phyloP scores from a whole-genome alignment of 805 yeast species.

The Cyberlindnera nakhonratchasimensis region DNA sequence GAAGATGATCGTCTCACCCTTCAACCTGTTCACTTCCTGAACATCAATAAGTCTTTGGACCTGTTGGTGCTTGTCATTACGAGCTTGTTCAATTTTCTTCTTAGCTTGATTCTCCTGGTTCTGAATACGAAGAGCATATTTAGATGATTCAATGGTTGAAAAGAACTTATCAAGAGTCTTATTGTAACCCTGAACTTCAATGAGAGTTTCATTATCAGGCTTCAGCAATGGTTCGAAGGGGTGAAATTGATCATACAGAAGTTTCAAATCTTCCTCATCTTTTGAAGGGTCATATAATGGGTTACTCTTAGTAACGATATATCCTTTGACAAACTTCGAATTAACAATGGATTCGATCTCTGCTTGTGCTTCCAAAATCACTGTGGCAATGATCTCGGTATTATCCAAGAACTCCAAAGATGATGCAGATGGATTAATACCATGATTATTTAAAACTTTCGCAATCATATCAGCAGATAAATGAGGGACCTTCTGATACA shows the following conservation, averaged over 20 bases:
- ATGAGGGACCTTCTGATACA: conserved; percentile 66
- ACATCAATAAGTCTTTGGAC: conserved; percentile 60
- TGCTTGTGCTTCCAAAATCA: conserved; percentile 46
- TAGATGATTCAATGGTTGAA: conserved; percentile 80
- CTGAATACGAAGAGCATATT: conserved; percentile 68
- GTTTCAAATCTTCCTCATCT: conserved; percentile 42
- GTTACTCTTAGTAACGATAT: conserved; percentile 60
- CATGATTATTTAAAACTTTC: conserved; percentile 45
- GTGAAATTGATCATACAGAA: conserved; percentile 61
- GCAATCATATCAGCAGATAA: conserved; percentile 77
- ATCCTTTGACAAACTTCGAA: conserved; percentile 47
- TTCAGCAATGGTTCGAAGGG: conserved; percentile 57
- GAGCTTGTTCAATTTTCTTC: conserved; percentile 71
- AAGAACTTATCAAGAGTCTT: conserved; percentile 79
- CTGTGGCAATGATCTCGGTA: conserved; percentile 33
- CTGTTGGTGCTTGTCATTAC: conserved; percentile 66
- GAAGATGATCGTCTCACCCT: conserved; percentile 70
- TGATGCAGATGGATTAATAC: conserved; percentile 44
- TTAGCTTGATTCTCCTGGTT: conserved; percentile 74
- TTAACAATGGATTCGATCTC: conserved; percentile 39
- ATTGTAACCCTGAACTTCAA: conserved; percentile 63
- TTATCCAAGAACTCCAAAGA: conserved; percentile 29
- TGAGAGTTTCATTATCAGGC: conserved; percentile 35
- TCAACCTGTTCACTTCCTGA: conserved; percentile 58
- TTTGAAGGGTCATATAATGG: conserved; percentile 42